These are phyloP conservation scores for Kwoniella bestiolae DNA, from an alignment of 768 basidiomycete genomes.

Conservation along the genomic window DNA sequence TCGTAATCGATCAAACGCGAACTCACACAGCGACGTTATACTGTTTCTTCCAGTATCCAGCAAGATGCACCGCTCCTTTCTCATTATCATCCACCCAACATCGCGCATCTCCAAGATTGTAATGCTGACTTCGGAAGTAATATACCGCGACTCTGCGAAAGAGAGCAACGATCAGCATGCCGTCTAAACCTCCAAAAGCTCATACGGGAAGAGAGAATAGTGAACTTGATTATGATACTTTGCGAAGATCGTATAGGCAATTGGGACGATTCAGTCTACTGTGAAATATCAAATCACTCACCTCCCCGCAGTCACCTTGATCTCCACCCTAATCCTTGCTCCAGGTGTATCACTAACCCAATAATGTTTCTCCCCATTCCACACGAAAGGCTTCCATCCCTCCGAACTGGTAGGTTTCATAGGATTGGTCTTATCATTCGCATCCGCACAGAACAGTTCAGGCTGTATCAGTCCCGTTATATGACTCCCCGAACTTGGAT, in stretches of 20 bases:
- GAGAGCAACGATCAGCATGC: too few relatives aligned
- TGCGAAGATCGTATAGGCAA: too few relatives aligned
- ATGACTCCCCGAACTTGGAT: conserved; percentile 36
- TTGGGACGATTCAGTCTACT: too few relatives aligned
- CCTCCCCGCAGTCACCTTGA: conserved; percentile 53
- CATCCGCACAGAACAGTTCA: conserved; percentile 54
- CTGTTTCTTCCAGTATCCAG: conserved; percentile 50
- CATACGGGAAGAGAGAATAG: too few relatives aligned
- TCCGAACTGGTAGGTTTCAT: conserved; percentile 43
- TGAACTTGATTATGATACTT: too few relatives aligned
- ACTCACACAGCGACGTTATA: conserved; percentile 55
- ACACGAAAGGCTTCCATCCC: conserved; percentile 51
- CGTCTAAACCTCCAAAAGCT: too few relatives aligned
- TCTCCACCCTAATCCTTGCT: conserved; percentile 52
- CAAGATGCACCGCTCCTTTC: conserved; percentile 41
- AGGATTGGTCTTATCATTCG: conserved; percentile 50
- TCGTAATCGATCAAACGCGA: background rate
- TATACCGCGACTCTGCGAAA: conserved; percentile 54
- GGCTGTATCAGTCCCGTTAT: conserved; percentile 48
- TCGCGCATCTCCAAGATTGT: conserved; percentile 48
- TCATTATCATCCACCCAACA: conserved; percentile 57
- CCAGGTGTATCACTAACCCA: conserved; percentile 48
- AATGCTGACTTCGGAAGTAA: conserved; percentile 50
- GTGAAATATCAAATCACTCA: conserved; percentile 23
- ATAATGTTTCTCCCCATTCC: conserved; percentile 56